Conservation (phyloP, 768 basidiomycete species). For the Xerocomellus amylosporus region DNA sequence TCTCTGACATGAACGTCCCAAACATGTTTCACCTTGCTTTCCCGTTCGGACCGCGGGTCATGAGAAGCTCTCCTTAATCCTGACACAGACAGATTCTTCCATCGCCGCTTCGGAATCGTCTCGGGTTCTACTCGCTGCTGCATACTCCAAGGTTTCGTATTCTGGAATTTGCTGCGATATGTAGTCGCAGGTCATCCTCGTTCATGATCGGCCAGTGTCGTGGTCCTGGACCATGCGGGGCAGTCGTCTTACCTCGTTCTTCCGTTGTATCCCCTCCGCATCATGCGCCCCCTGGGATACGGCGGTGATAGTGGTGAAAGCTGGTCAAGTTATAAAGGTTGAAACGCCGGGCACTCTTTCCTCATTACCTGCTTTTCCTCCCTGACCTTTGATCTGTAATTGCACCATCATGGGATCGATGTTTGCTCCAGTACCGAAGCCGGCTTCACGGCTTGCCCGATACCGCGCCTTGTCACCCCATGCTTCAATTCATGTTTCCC, state of each 20-base stretch:
- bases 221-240: too few relatives aligned
- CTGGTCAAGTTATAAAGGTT: neutral
- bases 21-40: too few relatives aligned
- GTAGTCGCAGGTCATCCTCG: too few relatives aligned
- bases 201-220: too few relatives aligned
- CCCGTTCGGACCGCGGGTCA: too few relatives aligned
- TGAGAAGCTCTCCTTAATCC: too few relatives aligned
- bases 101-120: neutral
- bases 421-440: neutral
- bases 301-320: neutral
- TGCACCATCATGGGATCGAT: neutral
- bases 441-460: conserved; percentile 25
- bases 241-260: neutral
- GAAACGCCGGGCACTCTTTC: neutral
- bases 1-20: too few relatives aligned
- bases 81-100: too few relatives aligned
- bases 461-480: conserved; percentile 36
- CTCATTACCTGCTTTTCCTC: neutral
- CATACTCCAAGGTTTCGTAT: neutral
- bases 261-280: neutral
- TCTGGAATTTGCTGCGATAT: too few relatives aligned
- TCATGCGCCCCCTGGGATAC: neutral
- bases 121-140: neutral
- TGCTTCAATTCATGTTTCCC: conserved; percentile 43
- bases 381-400: neutral